Evolutionary conservation across 495 filamentous ascomycete genomes (phyloP), one percentile per base, ranked within the genome.

Genomic region (Astrothelium macrocarpum): DNA sequence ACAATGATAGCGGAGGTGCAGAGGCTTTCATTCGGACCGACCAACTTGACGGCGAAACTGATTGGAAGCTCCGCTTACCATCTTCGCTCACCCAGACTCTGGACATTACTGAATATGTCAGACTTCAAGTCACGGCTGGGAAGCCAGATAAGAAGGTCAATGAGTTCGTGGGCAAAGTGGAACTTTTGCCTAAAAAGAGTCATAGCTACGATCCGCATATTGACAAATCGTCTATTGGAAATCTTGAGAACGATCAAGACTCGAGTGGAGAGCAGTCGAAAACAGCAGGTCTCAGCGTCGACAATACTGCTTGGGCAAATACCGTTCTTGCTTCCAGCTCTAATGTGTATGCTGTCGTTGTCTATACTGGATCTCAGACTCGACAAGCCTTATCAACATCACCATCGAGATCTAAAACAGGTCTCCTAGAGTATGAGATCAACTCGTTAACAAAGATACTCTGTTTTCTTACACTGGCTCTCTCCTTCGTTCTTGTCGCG

Each of bases 301-400:
- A 99, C 76, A 97, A 97, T 71, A 99, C 95, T 12, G 93, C 95
- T 2, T 99, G 95, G 95, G 91, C 92, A 18, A 99, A 97, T 70
- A 99, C 95, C 2, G 88, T 99, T 32, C 86, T 99, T 61, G 95
- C 95, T 1, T 95, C 90, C 2, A 94, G 92, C 72, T 91, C 87
- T 0, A 88, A 85, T 5, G 92, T 91, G 0, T 80, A 93, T 25
- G 93, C 93, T 3, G 90, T 89, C 1, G 87, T 99, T 56, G 81
- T 97, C 29, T 99, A 97, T 72, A 97, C 94, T 5, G 95, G 95
- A 1, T 86, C 90, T 1, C 90, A 99, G 74, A 99, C 95, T 1
- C 87, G 95, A 58, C 91, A 94, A 49, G 92, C 95, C 1, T 80
- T 99, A 60, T 97, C 94, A 1, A 99, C 95, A 4, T 90, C 92